Conservation (phyloP, 2,329 filamentous ascomycete genomes). For the Paecilomyces sp. region DNA sequence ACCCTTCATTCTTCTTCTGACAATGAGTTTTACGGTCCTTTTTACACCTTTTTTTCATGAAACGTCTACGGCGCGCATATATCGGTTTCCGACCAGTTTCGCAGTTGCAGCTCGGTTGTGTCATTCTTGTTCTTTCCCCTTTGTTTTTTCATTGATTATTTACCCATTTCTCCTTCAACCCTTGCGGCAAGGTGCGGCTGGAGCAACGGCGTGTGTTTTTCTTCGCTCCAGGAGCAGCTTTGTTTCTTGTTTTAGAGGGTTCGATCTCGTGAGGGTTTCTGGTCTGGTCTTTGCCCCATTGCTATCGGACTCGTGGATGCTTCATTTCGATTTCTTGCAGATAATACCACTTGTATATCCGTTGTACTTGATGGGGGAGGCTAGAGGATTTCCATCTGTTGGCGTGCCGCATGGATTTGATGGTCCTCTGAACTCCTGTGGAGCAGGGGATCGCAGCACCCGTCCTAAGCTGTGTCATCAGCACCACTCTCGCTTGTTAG, state of each 20-base stretch:
- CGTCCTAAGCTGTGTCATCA: not conserved
- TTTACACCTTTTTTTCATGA: constrained; percentile 5
- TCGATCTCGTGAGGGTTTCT: not conserved
- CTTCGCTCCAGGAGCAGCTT: not conserved
- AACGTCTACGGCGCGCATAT: constrained; percentile 1
- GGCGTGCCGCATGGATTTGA: not conserved
- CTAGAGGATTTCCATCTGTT: not conserved
- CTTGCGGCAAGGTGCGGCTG: constrained; percentile 8
- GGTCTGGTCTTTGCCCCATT: not conserved
- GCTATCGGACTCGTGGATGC: not conserved
- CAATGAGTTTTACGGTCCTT: constrained; percentile 4
- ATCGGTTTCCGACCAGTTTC: constrained; percentile 2
- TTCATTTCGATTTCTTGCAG: not conserved
- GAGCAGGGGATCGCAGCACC: not conserved
- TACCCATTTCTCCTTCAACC: constrained; percentile 6
- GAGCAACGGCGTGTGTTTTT: constrained; percentile 2
- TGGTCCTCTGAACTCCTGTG: not conserved
- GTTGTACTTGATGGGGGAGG: not conserved
- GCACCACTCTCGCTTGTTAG: not conserved
- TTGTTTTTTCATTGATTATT: constrained; percentile 1
- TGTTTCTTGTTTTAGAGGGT: not conserved
- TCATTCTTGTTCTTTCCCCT: constrained; percentile 3
- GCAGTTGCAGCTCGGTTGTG: not conserved
- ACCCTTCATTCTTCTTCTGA: constrained; percentile 2
- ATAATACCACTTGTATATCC: not conserved